Base-by-base conservation (phyloP, 768 basidiomycete species). In the Neoboletus subvelutipes region DNA sequence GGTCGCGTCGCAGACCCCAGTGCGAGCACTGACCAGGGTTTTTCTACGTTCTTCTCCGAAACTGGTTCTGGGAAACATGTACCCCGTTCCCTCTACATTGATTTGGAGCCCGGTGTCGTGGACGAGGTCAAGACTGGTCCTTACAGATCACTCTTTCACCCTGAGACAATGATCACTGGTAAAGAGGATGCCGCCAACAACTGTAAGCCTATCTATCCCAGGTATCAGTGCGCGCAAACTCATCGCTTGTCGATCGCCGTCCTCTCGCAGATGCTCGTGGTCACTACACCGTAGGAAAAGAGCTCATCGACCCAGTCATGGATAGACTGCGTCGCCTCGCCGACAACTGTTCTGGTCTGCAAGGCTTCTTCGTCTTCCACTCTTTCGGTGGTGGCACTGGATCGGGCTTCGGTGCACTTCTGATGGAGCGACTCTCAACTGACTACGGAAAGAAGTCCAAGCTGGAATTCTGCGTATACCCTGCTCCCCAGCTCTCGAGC, bases 151-250 rank as follows among this genome's bases (percentile, higher is more conserved):
- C 85, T 99, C 29, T 99, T 99, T 79, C 96, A 99, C 75, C 96
- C 96, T 0, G 96, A 98, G 79, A 91, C 93, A 46, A 84, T 99
- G 77, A 87, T 98, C 73, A 89, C 90, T 54, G 96, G 96, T 69
- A 98, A 98, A 78, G 96, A 99, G 79, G 96, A 99, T 68, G 96
- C 96, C 49, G 96, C 96, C 62, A 99, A 97, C 82, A 99, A 99
- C 75, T 99, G 94, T 94, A 71, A 72, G 85, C 74, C n/a, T 22
- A 45, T 54, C 40, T 26, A n/a, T 55, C 41, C 3, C n/a, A 26
- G 29, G 24, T 39, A 33, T 50, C 48, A 5, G 20, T 29, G 18
- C 11, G 20, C 40, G 10, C 47, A 54, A 48, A 42, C n/a, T 39
- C 39, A 68, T 65, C 51, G 40, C 40, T 50, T 43, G 37, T 50